phyloP scores from a whole-genome alignment of 2,329 filamentous ascomycete species.

The Diaporthe vexans region DNA sequence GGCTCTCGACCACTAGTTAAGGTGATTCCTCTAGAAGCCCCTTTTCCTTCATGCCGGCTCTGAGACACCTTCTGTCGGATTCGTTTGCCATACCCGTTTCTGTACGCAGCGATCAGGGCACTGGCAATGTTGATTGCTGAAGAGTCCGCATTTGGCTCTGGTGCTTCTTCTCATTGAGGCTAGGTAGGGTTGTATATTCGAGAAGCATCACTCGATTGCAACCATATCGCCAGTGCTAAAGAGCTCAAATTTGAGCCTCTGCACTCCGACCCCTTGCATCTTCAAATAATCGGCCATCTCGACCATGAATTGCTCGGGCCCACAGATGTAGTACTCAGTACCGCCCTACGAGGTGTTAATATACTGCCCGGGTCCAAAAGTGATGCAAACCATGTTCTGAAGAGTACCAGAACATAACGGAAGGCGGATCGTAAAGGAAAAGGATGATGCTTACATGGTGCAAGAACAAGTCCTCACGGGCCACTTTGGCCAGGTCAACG shows the following conservation, averaged over 20 bases:
- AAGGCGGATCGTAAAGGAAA: background rate
- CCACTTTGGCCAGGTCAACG: constrained; percentile 62
- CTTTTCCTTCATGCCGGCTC: background rate
- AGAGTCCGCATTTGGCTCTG: too few relatives aligned
- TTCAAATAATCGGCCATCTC: constrained; percentile 62
- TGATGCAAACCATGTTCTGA: background rate
- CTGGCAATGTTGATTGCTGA: background rate
- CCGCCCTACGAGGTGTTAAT: constrained; percentile 45
- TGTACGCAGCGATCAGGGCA: background rate
- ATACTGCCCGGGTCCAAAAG: background rate
- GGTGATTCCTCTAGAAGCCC: background rate
- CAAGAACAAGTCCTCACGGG: constrained; percentile 61
- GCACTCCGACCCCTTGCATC: constrained; percentile 54
- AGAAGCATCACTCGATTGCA: constrained; percentile 25
- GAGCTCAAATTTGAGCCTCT: constrained; percentile 60
- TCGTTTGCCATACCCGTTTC: background rate
- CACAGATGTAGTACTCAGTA: constrained; percentile 69
- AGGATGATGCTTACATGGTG: constrained; percentile 47
- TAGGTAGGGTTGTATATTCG: background rate
- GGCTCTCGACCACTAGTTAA: background rate
- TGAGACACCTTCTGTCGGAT: background rate
- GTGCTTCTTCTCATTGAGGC: background rate
- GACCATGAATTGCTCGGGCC: constrained; percentile 68
- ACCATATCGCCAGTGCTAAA: constrained; percentile 62
- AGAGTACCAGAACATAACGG: background rate